Evolutionary conservation across 2,329 filamentous ascomycete genomes (phyloP).

Genomic region (Sporothrix euskadiensis): DNA sequence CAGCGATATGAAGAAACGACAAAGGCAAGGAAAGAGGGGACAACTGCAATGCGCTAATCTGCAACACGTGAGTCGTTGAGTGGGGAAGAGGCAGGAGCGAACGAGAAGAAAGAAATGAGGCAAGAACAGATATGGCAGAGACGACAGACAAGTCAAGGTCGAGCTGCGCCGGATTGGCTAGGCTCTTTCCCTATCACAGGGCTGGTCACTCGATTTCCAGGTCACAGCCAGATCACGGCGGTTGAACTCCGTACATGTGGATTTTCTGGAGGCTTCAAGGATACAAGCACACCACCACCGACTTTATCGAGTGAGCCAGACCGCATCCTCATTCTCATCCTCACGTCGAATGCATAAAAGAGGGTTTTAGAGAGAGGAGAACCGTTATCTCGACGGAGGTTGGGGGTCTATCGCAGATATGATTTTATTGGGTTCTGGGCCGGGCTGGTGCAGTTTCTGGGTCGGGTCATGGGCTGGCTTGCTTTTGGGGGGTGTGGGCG

Average conservation of each 20-base stretch:
- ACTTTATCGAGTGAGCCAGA: neutral
- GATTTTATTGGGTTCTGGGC: neutral
- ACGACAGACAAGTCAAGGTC: neutral
- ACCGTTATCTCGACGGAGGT: neutral
- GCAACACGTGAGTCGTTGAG: neutral
- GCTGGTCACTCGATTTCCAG: conserved; percentile 1
- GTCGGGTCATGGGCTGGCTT: neutral
- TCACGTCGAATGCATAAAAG: neutral
- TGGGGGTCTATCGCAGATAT: neutral
- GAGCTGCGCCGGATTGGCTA: neutral
- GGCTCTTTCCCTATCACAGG: conserved; percentile 8
- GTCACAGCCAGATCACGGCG: neutral
- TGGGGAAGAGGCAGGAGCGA: neutral
- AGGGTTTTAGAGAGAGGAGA: neutral
- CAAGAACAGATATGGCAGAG: neutral
- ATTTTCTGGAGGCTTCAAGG: neutral
- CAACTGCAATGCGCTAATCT: conserved; percentile 9
- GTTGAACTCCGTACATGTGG: neutral
- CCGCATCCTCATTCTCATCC: neutral
- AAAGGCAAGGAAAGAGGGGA: neutral
- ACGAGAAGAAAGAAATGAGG: neutral
- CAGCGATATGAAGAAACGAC: neutral
- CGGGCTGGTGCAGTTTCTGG: neutral
- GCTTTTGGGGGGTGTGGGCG: neutral
- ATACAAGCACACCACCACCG: conserved; percentile 1